These are phyloP conservation scores for Lumnitzera racemosa DNA, from an alignment of 345 rosid species.

Conservation along the genomic window DNA sequence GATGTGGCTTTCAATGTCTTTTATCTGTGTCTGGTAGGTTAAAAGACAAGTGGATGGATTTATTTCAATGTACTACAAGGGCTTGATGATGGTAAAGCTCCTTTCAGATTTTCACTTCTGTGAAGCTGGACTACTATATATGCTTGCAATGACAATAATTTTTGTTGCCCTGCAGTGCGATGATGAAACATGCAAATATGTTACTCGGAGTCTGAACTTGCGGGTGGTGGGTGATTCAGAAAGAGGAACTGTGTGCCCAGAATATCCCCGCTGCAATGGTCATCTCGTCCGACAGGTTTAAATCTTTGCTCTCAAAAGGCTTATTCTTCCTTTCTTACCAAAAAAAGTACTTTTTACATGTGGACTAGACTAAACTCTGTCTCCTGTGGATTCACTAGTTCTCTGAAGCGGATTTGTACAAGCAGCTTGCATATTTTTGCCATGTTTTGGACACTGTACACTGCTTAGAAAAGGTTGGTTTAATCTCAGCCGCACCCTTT, in stretches of 20 bases:
- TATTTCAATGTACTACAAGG: slow-evolving; percentile 70
- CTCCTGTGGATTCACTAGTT: slow-evolving; percentile 32
- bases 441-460: slow-evolving; percentile 59
- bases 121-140: not conserved
- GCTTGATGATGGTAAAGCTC: slow-evolving; percentile 72
- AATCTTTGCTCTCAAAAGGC: not conserved
- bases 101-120: not conserved
- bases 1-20: no score
- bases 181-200: slow-evolving; percentile 85
- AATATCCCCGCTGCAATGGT: slow-evolving; percentile 86
- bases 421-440: slow-evolving; percentile 81
- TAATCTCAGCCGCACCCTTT: not conserved
- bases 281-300: slow-evolving; percentile 68
- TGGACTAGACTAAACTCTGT: not conserved
- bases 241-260: slow-evolving; percentile 95
- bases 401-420: slow-evolving; percentile 87
- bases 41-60: slow-evolving; percentile 73
- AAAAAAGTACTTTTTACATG: not conserved
- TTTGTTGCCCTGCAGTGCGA: slow-evolving; percentile 50
- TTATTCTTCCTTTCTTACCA: not conserved
- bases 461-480: slow-evolving; percentile 64
- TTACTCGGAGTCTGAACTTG: slow-evolving; percentile 57
- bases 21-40: slow-evolving; percentile 48
- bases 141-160: no score
- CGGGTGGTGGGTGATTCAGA: slow-evolving; percentile 75